phyloP scores from a whole-genome alignment of 331 rosid species.

The Quercus lobata region DNA sequence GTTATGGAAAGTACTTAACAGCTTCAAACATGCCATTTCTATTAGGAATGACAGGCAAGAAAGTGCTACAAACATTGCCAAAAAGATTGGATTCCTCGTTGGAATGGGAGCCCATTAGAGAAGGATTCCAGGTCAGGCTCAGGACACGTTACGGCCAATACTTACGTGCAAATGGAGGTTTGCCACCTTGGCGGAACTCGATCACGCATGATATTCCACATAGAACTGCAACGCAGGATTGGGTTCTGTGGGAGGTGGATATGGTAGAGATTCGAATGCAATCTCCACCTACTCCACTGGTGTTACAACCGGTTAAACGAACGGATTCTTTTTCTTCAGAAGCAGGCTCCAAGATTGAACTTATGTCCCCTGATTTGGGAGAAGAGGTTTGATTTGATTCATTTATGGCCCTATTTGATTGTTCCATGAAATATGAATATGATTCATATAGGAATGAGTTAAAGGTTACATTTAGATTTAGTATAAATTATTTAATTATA shows the following conservation, averaged over 20 bases:
- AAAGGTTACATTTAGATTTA: no score
- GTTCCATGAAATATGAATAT: background rate
- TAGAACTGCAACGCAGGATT: conserved; percentile 51
- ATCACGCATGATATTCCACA: conserved; percentile 78
- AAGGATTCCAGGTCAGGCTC: conserved; percentile 64
- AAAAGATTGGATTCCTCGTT: conserved; percentile 60
- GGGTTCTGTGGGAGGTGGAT: conserved; percentile 90
- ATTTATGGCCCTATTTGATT: background rate
- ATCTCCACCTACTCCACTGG: conserved; percentile 1
- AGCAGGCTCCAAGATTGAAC: conserved; percentile 29
- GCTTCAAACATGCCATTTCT: conserved; percentile 74
- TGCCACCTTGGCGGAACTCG: conserved; percentile 91
- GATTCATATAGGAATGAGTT: no score
- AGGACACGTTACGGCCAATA: conserved; percentile 70
- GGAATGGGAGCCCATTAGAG: conserved; percentile 88
- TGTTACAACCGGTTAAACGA: conserved; percentile 26
- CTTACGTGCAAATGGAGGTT: conserved; percentile 74
- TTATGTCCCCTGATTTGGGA: conserved; percentile 19
- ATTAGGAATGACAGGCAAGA: conserved; percentile 62
- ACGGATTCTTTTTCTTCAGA: conserved; percentile 1
- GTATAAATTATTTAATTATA: no score
- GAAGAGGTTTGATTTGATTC: conserved; percentile 32
- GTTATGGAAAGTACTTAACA: conserved; percentile 65
- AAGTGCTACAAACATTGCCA: conserved; percentile 65
- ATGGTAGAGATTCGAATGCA: conserved; percentile 41